A percentile compares a stretch with the other conserved stretches of the same genome.
phyloP scores from a whole-genome alignment of 106 monocot species.

The Allium sativum region DNA sequence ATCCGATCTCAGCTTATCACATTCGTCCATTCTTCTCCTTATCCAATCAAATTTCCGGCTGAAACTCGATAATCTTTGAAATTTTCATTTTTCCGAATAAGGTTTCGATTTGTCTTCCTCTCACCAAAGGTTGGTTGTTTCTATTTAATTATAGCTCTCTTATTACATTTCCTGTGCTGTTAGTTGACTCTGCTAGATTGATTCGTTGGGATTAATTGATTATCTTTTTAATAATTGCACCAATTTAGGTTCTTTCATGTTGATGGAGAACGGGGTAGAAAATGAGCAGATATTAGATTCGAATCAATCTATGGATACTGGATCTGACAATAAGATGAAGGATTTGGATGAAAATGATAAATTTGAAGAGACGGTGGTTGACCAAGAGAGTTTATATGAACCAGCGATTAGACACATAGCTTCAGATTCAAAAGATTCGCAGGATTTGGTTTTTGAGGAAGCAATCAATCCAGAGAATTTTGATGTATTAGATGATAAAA shows the following conservation, averaged over 20 bases:
- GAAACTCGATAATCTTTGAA: neutral
- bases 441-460: neutral
- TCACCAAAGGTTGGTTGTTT: constrained; percentile 4
- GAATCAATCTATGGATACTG: neutral
- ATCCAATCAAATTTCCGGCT: neutral
- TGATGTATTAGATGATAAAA: constrained; percentile 2
- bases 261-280: constrained; percentile 22
- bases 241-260: neutral
- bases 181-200: neutral
- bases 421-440: constrained; percentile 4
- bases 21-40: neutral
- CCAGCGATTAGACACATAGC: neutral
- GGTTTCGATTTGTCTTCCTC: neutral
- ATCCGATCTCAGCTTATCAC: too few species aligned
- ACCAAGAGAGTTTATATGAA: neutral
- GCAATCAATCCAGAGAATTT: constrained; percentile 1
- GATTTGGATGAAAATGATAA: constrained; percentile 14
- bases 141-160: neutral
- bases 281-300: neutral
- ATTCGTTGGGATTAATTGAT: neutral
- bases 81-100: neutral
- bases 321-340: neutral
- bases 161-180: neutral
- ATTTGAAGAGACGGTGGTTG: constrained; percentile 27
- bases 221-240: neutral